These are phyloP conservation scores for Ogataea saltuana DNA, from an alignment of 805 yeast species.

Conservation along the genomic window DNA sequence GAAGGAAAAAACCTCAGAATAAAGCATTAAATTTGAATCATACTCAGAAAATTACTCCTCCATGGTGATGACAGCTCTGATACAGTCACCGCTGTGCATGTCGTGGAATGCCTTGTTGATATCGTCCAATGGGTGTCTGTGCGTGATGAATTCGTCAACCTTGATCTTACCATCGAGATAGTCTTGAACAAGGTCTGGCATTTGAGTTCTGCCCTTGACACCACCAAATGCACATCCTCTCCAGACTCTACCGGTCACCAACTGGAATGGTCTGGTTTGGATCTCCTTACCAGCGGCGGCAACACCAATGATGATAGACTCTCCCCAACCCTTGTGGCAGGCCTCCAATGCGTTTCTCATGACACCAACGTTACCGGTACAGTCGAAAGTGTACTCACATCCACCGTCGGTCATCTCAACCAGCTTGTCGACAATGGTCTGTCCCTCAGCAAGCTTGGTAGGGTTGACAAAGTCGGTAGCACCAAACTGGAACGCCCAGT, in stretches of 20 bases:
- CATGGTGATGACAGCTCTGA: constrained; percentile 74
- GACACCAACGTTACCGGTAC: constrained; percentile 94
- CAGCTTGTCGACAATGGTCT: constrained; percentile 76
- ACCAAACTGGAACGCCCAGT: constrained; percentile 87
- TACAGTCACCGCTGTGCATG: constrained; percentile 91
- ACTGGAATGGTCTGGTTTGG: constrained; percentile 96
- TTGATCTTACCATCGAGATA: constrained; percentile 78
- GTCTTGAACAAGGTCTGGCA: constrained; percentile 86
- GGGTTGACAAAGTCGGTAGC: constrained; percentile 96
- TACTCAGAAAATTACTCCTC: constrained; percentile 13
- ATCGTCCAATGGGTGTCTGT: constrained; percentile 72
- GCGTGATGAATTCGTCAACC: constrained; percentile 95
- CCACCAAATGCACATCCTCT: constrained; percentile 99
- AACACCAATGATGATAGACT: constrained; percentile 92
- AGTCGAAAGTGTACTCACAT: constrained; percentile 92
- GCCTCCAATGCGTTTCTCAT: constrained; percentile 97
- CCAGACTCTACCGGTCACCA: constrained; percentile 99
- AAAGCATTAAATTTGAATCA: neutral
- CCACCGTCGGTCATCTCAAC: constrained; percentile 96
- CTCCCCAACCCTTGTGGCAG: constrained; percentile 99
- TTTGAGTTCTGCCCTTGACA: constrained; percentile 94
- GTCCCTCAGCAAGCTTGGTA: constrained; percentile 66
- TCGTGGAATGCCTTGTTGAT: constrained; percentile 92
- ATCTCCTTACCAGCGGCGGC: constrained; percentile 99
- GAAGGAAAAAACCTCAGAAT: neutral